These are phyloP conservation scores for Skeletonema marinoi DNA, from an alignment of 108 stramenopile species.

Conservation along the genomic window DNA sequence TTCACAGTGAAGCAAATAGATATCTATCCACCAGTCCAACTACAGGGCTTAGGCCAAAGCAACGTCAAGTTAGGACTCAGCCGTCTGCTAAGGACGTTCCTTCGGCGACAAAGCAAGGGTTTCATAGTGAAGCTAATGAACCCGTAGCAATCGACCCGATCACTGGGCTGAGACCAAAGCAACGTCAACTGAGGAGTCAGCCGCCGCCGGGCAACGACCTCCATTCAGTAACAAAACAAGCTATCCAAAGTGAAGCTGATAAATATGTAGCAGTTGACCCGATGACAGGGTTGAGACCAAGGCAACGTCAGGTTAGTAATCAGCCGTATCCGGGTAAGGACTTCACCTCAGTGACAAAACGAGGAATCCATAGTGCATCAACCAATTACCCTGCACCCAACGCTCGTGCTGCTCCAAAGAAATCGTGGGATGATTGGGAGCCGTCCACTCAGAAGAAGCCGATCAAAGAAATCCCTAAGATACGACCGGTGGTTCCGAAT, in stretches of 20 bases:
- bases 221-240: not conserved
- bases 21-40: not conserved
- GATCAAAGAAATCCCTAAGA: conserved; percentile 1
- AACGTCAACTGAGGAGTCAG: not conserved
- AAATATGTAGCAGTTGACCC: not conserved
- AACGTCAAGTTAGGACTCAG: too few relatives aligned
- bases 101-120: not conserved
- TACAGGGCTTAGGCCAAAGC: not conserved
- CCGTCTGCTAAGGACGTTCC: not conserved
- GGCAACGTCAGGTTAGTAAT: not conserved
- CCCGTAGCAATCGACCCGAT: not conserved
- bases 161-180: not conserved
- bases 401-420: not conserved
- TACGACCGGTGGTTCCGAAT: not conserved
- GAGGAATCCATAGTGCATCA: not conserved
- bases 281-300: not conserved
- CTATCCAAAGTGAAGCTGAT: not conserved
- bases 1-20: conserved; percentile 5
- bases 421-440: conserved; percentile 38
- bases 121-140: not conserved
- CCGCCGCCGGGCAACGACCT: not conserved
- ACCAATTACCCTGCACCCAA: not conserved
- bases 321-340: not conserved
- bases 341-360: not conserved
- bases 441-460: conserved; percentile 15